These are phyloP conservation scores for Dictyostelium capitatum DNA, from an alignment of 78 protist genomes.

Conservation along the genomic window DNA sequence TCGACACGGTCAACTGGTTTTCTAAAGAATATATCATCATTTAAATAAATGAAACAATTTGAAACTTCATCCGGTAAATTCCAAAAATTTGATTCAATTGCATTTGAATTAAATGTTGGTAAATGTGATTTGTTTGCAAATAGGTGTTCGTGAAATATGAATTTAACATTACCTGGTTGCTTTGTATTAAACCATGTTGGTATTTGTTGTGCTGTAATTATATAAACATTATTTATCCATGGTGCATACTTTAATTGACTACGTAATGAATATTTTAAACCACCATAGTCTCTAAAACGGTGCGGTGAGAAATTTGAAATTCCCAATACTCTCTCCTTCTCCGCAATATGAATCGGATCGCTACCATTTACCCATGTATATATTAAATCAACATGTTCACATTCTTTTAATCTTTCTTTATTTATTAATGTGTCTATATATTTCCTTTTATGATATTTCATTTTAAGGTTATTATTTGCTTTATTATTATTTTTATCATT, in stretches of 20 bases:
- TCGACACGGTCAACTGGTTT: conserved; percentile 13
- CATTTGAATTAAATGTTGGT: conserved; percentile 31
- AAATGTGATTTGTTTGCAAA: conserved; percentile 13
- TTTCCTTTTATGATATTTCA: no score
- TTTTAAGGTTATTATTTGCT: background rate
- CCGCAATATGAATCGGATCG: background rate
- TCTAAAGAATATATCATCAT: conserved; percentile 40
- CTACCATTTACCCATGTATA: conserved; percentile 43
- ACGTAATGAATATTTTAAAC: background rate
- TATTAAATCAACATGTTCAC: conserved; percentile 18
- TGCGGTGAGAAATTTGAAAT: background rate
- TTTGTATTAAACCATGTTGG: background rate
- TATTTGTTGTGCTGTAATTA: conserved; percentile 6
- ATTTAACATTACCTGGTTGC: background rate
- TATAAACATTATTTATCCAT: conserved; percentile 1
- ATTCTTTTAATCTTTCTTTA: background rate
- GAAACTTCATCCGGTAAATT: conserved; percentile 20
- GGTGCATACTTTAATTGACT: conserved; percentile 1
- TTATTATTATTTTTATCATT: background rate
- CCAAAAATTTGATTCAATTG: conserved; percentile 54
- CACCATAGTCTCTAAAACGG: background rate
- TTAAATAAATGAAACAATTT: conserved; percentile 40
- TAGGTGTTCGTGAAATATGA: background rate
- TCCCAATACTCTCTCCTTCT: background rate
- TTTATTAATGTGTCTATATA: no score